Evolutionary conservation across 192 early-diverging fungal genomes (phyloP), one percentile per base, ranked within the genome.

Genomic region (Dissophora ornata): DNA sequence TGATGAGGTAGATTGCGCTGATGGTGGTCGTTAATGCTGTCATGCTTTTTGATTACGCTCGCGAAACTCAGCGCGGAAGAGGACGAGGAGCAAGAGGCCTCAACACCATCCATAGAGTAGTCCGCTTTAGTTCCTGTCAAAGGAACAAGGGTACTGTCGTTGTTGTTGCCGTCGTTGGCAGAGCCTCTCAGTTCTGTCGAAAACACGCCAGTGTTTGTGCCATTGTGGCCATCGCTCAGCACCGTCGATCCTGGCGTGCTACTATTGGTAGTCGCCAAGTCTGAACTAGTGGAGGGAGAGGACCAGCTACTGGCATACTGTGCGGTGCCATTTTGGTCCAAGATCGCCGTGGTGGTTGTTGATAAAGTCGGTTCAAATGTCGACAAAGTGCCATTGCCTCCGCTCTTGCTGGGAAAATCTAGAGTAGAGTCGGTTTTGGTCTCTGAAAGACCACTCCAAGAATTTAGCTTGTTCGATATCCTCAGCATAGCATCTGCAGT

Each of bases 401-500:
- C 42, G 54, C 0, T 62, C 33, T 9, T 46, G 26, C 10, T 53
- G n/a, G 46, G 29, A 25, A 38, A 42, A n/a, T 36, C 29, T 54
- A 32, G 28, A 26, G 13, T 55, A 3, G 51, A 26, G 13, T 51
- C 36, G 0, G 38, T 32, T 22, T 58, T 54, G 32, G 71, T 7
- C 2, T 50, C 57, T 4, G 57, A 45, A 2, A 67, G 51, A 1
- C 73, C 73, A 2, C 67, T 58, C 73, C 73, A 77, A 4, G 73
- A 46, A 36, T 67, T 67, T 64, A 77, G 6, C 8, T 46, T 46
- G 40, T 62, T 65, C 8, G 73, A 77, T 11, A 77, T 58, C 21
- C 55, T 55, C 12, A 65, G 70, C 0, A 74, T 28, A 4, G 58
- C 52, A 1, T 67, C 73, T 0, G 65, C 34, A 7, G 73, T 62